A percentile compares a stretch with the other conserved stretches of the same genome.
These are phyloP conservation scores for Monoraphidium neglectum DNA, from an alignment of 139 green algal genomes.

Conservation along the genomic window DNA sequence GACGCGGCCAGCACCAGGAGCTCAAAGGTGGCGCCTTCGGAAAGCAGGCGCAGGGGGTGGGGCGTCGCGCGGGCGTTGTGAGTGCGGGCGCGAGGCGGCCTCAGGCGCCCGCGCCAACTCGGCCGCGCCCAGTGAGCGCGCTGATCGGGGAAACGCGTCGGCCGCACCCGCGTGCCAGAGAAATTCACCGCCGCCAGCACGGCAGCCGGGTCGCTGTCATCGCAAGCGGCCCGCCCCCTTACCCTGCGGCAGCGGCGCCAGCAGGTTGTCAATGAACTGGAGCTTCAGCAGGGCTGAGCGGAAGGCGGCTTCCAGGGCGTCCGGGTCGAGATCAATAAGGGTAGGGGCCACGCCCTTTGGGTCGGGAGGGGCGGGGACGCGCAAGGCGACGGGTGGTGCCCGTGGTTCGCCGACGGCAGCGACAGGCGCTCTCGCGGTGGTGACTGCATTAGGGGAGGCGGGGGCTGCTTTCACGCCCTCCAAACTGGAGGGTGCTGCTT, in stretches of 20 bases:
- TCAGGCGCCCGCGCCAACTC: background rate
- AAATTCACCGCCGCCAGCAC: background rate
- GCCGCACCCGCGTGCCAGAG: background rate
- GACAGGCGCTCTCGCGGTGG: too few species aligned
- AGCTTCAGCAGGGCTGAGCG: conserved; percentile 40
- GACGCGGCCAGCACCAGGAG: conserved; percentile 38
- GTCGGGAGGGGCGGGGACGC: background rate
- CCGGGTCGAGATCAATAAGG: background rate
- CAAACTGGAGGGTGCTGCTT: too few species aligned
- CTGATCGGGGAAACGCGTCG: background rate
- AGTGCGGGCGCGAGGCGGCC: background rate
- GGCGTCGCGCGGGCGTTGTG: background rate
- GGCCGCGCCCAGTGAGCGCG: background rate
- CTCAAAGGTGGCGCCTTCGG: conserved; percentile 51
- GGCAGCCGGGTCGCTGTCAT: background rate
- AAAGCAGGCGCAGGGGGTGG: background rate
- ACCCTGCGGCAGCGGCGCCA: conserved; percentile 40
- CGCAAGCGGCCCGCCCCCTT: background rate
- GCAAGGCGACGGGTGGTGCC: background rate
- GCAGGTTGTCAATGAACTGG: conserved; percentile 45
- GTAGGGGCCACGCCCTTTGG: background rate
- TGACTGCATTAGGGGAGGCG: too few species aligned
- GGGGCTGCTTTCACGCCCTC: too few species aligned
- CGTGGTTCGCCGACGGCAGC: background rate
- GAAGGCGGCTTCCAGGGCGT: conserved; percentile 31